phyloP scores from a whole-genome alignment of 2,329 filamentous ascomycete genomes.

The Ceratocystis cacaofunesta region DNA sequence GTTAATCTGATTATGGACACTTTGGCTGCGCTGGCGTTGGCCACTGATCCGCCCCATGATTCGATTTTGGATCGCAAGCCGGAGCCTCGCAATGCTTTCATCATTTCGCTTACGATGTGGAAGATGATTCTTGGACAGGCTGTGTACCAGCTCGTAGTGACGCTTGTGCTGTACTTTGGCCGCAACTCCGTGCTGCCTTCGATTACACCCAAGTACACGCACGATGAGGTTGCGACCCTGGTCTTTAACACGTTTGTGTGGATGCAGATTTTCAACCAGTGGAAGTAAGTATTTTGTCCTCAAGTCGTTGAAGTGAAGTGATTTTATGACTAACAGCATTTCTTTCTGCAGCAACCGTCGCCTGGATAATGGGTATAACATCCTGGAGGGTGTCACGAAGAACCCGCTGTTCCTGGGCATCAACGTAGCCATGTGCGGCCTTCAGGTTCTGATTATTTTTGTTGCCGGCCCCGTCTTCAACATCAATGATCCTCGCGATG shows the following conservation, averaged over 20 bases:
- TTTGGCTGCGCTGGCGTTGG: constrained; percentile 74
- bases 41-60: constrained; percentile 76
- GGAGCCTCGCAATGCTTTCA: constrained; percentile 40
- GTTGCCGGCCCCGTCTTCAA: constrained; percentile 71
- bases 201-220: constrained; percentile 9
- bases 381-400: constrained; percentile 71
- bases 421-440: constrained; percentile 72
- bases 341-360: constrained; percentile 54
- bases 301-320: background rate
- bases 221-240: constrained; percentile 52
- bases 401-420: constrained; percentile 87
- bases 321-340: background rate
- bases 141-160: constrained; percentile 68
- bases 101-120: constrained; percentile 89
- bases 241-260: constrained; percentile 98
- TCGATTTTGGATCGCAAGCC: constrained; percentile 66
- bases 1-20: constrained; percentile 98
- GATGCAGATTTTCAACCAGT: constrained; percentile 99
- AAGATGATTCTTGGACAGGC: constrained; percentile 97
- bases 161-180: constrained; percentile 73
- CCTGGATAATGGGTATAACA: constrained; percentile 87
- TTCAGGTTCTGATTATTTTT: constrained; percentile 79
- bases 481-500: constrained; percentile 30
- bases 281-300: constrained; percentile 52
- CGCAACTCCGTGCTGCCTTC: constrained; percentile 16